These are phyloP conservation scores for Trichocladium uniseriatum DNA, from an alignment of 495 filamentous ascomycete species.

Conservation along the genomic window DNA sequence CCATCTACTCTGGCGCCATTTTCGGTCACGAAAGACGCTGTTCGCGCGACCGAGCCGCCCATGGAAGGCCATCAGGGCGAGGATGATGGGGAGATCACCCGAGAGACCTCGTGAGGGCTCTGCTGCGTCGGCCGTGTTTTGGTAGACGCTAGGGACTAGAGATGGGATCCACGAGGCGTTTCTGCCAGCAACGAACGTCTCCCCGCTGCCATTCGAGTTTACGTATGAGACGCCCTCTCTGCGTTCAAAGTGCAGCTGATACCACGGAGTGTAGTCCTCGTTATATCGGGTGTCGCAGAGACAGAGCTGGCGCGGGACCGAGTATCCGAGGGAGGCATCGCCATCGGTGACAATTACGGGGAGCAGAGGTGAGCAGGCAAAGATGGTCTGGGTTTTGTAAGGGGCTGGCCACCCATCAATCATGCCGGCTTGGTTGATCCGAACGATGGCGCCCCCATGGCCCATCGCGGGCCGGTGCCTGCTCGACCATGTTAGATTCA, in stretches of 20 bases:
- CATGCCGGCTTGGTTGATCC: not conserved
- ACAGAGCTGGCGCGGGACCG: slow-evolving; percentile 10
- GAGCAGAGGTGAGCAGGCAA: slow-evolving; percentile 27
- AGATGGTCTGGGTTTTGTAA: slow-evolving; percentile 19
- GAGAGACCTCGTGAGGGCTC: slow-evolving; percentile 16
- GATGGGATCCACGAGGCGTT: slow-evolving; percentile 25
- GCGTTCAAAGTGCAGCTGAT: slow-evolving; percentile 16
- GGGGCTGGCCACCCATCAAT: not conserved
- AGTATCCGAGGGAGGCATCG: slow-evolving; percentile 18
- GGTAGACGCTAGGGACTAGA: slow-evolving; percentile 24
- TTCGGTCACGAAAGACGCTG: slow-evolving; percentile 12
- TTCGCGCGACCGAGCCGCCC: not conserved
- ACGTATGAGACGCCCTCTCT: slow-evolving; percentile 13
- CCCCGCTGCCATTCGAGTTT: not conserved
- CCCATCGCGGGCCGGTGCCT: slow-evolving; percentile 1
- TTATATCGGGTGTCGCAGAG: slow-evolving; percentile 1
- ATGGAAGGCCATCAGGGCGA: slow-evolving; percentile 27
- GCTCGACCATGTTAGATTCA: not conserved
- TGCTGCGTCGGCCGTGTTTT: slow-evolving; percentile 4
- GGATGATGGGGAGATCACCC: slow-evolving; percentile 23
- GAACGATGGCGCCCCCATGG: slow-evolving; percentile 10
- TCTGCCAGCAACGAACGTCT: slow-evolving; percentile 13
- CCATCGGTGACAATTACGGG: slow-evolving; percentile 20
- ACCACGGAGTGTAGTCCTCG: slow-evolving; percentile 10
- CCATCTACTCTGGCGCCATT: slow-evolving; percentile 17